These are phyloP conservation scores for Leccinum variicolor DNA, from an alignment of 768 basidiomycete genomes.

Conservation along the genomic window DNA sequence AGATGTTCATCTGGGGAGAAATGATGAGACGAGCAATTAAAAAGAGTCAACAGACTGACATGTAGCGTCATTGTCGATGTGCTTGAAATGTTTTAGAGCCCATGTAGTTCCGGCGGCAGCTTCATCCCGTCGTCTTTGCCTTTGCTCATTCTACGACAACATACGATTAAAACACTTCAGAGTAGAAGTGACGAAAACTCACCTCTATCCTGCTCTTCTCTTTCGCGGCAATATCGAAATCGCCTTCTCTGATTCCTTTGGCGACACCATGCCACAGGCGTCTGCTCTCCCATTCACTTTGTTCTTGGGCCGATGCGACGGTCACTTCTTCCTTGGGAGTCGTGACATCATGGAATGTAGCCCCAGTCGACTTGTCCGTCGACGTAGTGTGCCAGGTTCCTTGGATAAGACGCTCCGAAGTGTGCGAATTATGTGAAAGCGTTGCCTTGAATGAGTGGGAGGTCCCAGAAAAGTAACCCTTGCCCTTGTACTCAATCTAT, in stretches of 20 bases:
- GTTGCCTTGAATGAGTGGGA: constrained; percentile 90
- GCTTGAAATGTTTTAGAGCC: constrained; percentile 74
- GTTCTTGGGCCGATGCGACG: constrained; percentile 55
- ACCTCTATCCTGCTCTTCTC: constrained; percentile 95
- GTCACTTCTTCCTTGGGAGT: constrained; percentile 72
- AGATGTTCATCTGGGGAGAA: constrained; percentile 53
- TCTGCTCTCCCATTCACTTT: constrained; percentile 85
- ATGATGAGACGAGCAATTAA: neutral
- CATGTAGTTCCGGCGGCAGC: constrained; percentile 65
- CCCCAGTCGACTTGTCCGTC: constrained; percentile 44
- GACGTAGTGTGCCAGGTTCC: constrained; percentile 78
- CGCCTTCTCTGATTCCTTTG: constrained; percentile 85
- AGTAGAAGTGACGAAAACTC: constrained; percentile 6
- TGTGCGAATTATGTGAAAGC: constrained; percentile 50
- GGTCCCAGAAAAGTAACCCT: constrained; percentile 93
- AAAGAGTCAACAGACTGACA: constrained; percentile 47
- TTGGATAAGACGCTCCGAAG: constrained; percentile 54
- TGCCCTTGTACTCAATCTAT: constrained; percentile 91
- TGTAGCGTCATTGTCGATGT: constrained; percentile 63
- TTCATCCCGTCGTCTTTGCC: constrained; percentile 86
- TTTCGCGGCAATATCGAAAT: constrained; percentile 85
- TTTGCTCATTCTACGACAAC: constrained; percentile 75
- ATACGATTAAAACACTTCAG: neutral
- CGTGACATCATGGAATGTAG: constrained; percentile 74
- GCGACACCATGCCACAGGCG: constrained; percentile 83